Percentiles rank a stretch among this genome's conserved stretches.
Evolutionary conservation across 805 yeast genomes (phyloP).

Genomic region (Lachancea meyersii): DNA sequence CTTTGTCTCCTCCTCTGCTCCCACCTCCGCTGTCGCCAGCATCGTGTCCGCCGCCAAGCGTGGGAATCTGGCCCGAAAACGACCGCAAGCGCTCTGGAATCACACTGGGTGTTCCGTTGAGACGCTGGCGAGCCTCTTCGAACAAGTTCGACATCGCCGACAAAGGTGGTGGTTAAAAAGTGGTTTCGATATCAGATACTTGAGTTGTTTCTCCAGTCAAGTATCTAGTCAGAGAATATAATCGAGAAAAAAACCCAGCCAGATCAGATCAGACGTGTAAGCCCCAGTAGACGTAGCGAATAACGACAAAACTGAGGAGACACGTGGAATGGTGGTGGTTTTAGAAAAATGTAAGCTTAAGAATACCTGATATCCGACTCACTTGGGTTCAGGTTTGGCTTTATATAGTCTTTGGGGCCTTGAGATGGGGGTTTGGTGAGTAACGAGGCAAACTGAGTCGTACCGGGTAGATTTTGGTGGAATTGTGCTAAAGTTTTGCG

Average conservation of each 20-base stretch:
- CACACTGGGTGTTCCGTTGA: constrained; percentile 16
- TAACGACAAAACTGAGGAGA: neutral
- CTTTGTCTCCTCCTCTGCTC: neutral
- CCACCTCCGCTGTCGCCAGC: neutral
- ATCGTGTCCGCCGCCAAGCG: neutral
- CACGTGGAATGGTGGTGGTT: neutral
- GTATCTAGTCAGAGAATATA: neutral
- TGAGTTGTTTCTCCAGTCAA: neutral
- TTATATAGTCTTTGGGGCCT: neutral
- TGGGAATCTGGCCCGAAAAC: neutral
- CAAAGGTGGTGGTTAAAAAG: too few species aligned
- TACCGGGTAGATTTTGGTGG: too few species aligned
- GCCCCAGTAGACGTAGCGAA: neutral
- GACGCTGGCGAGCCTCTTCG: constrained; percentile 20
- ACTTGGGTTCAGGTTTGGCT: neutral
- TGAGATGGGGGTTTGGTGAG: neutral
- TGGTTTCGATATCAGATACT: too few species aligned
- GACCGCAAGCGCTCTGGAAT: constrained; percentile 16
- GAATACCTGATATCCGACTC: neutral
- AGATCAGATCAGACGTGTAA: neutral
- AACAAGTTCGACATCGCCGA: constrained; percentile 15
- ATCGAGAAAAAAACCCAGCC: neutral
- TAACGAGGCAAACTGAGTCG: neutral
- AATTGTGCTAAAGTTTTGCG: too few species aligned
- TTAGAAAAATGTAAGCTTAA: neutral